These are phyloP conservation scores for Bipolaris cookei DNA, from an alignment of 2,329 filamentous ascomycete genomes.

Conservation along the genomic window DNA sequence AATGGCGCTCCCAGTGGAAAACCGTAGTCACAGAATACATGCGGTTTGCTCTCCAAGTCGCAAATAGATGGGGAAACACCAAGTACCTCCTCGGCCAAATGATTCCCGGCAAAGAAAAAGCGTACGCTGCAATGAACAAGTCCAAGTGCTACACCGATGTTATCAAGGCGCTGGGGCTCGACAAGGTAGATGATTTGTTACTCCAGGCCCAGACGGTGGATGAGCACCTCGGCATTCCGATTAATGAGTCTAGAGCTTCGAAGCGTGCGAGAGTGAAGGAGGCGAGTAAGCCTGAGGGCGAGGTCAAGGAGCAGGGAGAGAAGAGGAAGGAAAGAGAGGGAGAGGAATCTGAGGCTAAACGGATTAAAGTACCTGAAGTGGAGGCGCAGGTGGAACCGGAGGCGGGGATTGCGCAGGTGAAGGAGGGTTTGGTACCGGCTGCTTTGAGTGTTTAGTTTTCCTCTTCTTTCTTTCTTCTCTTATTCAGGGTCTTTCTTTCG, in stretches of 20 bases:
- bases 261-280: conserved; percentile 53
- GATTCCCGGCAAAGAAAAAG: conserved; percentile 77
- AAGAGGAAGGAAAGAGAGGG: conserved; percentile 24
- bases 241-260: conserved; percentile 56
- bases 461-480: no score
- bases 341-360: conserved; percentile 34
- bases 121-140: conserved; percentile 66
- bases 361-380: conserved; percentile 34
- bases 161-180: conserved; percentile 69
- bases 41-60: conserved; percentile 71
- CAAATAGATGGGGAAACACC: conserved; percentile 90
- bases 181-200: conserved; percentile 68
- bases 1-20: conserved; percentile 69
- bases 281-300: conserved; percentile 16
- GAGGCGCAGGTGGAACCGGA: conserved; percentile 15
- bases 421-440: conserved; percentile 27
- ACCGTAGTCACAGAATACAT: conserved; percentile 81
- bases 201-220: conserved; percentile 72
- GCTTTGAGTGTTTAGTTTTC: conserved; percentile 27
- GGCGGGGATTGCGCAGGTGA: conserved; percentile 10
- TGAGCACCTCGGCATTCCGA: conserved; percentile 64
- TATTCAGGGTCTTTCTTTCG: no score
- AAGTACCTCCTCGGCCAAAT: conserved; percentile 89
- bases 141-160: conserved; percentile 75
- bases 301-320: conserved; percentile 26